Base-by-base conservation (phyloP, 2,329 filamentous ascomycete species). In the Xylogone sp. region DNA sequence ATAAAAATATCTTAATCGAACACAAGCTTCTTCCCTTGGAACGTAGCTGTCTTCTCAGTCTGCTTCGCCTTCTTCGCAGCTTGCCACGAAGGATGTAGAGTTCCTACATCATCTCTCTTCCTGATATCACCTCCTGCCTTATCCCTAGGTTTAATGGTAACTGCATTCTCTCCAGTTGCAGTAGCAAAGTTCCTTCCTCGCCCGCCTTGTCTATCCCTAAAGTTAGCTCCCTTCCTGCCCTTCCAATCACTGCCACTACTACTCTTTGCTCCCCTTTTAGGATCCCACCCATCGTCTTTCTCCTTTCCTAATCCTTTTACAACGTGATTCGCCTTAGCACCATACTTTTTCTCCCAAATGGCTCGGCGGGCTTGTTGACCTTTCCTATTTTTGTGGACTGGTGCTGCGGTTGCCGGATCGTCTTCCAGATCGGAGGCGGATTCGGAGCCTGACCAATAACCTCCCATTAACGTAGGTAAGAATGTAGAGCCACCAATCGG, bases 281-380 rank as follows among this genome's bases (percentile, higher is more conserved):
- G 63, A 59, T 86, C 82, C 82, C 82, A 86, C 1, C 78, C 79
- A 9, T 72, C 63, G 46, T 81, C 77, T 34, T 75, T 67, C 43
- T 65, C 55, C 29, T 58, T 55, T 12, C 48, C 45, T 21, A 48
- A 27, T 13, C 63, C 65, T 3, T 53, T 54, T 43, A 60, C 59
- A 19, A 68, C 62, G 52, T 68, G 65, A 43, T 67, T 67, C 1
- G 89, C 90, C 55, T 79, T 77, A 13, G 77, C 75, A 46, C 88
- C 88, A 66, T 78, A 93, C 65, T 92, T 93, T 71, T 89, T 86
- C 72, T 93, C 88, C 75, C 84, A 88, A 53, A 94, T 87, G 21
- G 84, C 81, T 64, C 88, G 87, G 8, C 89, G 81, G n/a, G 86
- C 87, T 43, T 84, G 79, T 69, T 95, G 89, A 3, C 89, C 89